phyloP scores from a whole-genome alignment of 805 yeast species.

The Pichia cabralensis region DNA sequence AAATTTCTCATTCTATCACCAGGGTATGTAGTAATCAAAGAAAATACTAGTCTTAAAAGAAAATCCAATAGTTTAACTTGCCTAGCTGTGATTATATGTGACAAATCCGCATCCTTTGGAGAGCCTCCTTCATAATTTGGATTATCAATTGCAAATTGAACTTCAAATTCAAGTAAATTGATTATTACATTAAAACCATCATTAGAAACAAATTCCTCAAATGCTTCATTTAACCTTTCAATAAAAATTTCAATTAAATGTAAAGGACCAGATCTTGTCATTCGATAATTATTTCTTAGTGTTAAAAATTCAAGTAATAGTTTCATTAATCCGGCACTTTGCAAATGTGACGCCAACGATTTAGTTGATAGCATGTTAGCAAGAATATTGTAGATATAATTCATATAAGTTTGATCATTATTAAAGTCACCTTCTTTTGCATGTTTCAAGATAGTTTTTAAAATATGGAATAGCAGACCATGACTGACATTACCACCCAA shows the following conservation, averaged over 20 bases:
- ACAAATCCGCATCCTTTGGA: conserved; percentile 40
- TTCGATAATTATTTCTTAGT: conserved; percentile 38
- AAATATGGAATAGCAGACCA: conserved; percentile 66
- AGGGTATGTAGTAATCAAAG: conserved; percentile 58
- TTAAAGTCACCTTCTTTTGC: conserved; percentile 27
- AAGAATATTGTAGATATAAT: conserved; percentile 47
- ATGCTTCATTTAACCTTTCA: conserved; percentile 35
- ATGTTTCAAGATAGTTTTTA: conserved; percentile 50
- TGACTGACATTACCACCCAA: conserved; percentile 82
- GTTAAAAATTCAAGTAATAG: conserved; percentile 54
- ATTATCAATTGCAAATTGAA: conserved; percentile 49
- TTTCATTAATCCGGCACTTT: conserved; percentile 67
- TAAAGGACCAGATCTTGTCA: conserved; percentile 54
- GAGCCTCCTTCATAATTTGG: conserved; percentile 48
- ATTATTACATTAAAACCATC: conserved; percentile 61
- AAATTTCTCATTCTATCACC: conserved; percentile 80
- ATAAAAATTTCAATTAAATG: conserved; percentile 43
- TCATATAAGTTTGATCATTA: conserved; percentile 19
- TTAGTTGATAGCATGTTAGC: conserved; percentile 52
- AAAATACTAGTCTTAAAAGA: conserved; percentile 51
- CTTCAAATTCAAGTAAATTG: conserved; percentile 51
- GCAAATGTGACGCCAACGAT: conserved; percentile 43
- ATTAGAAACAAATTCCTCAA: conserved; percentile 53
- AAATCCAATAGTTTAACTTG: conserved; percentile 53
- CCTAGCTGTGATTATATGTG: conserved; percentile 44